These are phyloP conservation scores for Croton laevigatus DNA, from an alignment of 441 rosid genomes.

Conservation along the genomic window DNA sequence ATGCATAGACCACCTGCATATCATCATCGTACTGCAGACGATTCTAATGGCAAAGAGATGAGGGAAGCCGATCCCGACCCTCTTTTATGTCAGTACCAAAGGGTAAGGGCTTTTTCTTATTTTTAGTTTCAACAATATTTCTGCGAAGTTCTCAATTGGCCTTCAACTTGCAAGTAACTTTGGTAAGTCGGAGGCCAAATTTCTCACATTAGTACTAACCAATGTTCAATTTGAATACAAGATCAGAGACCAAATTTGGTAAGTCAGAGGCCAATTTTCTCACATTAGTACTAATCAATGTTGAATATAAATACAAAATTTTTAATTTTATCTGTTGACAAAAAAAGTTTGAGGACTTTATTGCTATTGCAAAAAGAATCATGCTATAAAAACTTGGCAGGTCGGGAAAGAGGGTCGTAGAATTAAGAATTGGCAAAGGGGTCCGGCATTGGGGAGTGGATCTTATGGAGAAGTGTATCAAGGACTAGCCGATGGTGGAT, in stretches of 20 bases:
- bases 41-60: neutral
- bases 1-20: neutral
- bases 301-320: too few relatives aligned
- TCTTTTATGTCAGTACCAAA: conserved; percentile 23
- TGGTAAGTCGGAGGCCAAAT: too few relatives aligned
- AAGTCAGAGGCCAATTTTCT: too few relatives aligned
- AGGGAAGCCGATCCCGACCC: too few relatives aligned
- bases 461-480: neutral
- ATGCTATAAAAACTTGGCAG: neutral
- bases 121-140: too few relatives aligned
- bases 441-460: neutral
- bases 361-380: neutral
- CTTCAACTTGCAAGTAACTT: too few relatives aligned
- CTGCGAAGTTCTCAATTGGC: too few relatives aligned
- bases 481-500: neutral
- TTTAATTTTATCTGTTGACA: neutral
- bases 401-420: neutral
- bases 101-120: conserved; percentile 2
- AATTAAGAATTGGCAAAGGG: neutral
- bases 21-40: conserved; percentile 17
- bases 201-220: neutral
- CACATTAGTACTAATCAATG: too few relatives aligned
- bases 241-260: too few relatives aligned
- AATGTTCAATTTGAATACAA: neutral
- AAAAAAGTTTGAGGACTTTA: neutral